phyloP scores from a whole-genome alignment of 176 grass and related monocot species.

The Triticum turgidum region DNA sequence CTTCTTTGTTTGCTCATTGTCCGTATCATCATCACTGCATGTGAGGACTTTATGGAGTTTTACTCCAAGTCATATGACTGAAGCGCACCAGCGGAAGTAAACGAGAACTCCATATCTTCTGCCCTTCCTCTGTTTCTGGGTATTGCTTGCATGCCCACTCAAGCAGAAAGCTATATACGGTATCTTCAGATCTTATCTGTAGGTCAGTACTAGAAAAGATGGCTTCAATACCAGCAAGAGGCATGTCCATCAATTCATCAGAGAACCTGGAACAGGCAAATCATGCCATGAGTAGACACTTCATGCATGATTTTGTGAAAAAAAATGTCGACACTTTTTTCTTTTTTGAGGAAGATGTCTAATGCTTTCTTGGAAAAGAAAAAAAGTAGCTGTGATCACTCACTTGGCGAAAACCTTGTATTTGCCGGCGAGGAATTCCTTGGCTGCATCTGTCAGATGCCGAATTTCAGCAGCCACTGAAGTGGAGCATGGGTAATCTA shows the following conservation, averaged over 20 bases:
- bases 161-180: slow-evolving; percentile 61
- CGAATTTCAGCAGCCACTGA: slow-evolving; percentile 60
- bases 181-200: slow-evolving; percentile 67
- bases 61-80: slow-evolving; percentile 54
- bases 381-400: neutral
- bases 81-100: slow-evolving; percentile 57
- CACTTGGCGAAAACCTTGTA: slow-evolving; percentile 56
- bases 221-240: slow-evolving; percentile 62
- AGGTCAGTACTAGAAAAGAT: slow-evolving; percentile 65
- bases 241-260: slow-evolving; percentile 48
- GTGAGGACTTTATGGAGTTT: slow-evolving; percentile 66
- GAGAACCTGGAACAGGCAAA: slow-evolving; percentile 33
- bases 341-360: neutral
- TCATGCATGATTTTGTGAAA: neutral
- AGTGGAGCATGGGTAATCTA: slow-evolving; percentile 65
- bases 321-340: neutral
- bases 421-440: slow-evolving; percentile 51
- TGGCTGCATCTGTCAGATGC: slow-evolving; percentile 49
- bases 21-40: slow-evolving; percentile 41
- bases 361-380: neutral
- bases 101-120: slow-evolving; percentile 49
- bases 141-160: slow-evolving; percentile 60
- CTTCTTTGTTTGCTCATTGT: slow-evolving; percentile 52
- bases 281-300: neutral
- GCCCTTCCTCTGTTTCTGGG: slow-evolving; percentile 55